Evolutionary conservation across 2,329 filamentous ascomycete genomes (phyloP).

Genomic region (Aspergillus pseudoterreus): DNA sequence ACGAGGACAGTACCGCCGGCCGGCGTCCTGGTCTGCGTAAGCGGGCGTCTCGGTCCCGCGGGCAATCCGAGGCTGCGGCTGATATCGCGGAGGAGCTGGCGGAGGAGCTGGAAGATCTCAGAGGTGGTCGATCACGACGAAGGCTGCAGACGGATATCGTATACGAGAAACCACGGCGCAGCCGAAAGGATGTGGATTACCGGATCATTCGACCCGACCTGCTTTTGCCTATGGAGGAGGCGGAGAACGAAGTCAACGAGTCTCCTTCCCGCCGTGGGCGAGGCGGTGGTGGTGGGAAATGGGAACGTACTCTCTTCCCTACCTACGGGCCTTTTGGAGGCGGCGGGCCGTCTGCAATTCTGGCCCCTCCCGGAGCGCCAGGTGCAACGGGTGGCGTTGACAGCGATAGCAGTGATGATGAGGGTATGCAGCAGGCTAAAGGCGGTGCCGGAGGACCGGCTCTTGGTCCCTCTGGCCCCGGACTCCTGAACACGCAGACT

Average conservation of each 20-base stretch:
- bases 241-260: constrained; percentile 63
- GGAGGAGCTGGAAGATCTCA: constrained; percentile 55
- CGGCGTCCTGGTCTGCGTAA: constrained; percentile 52
- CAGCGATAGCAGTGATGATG: constrained; percentile 96
- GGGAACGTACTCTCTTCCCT: constrained; percentile 81
- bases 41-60: constrained; percentile 46
- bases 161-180: constrained; percentile 49
- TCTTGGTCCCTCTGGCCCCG: constrained; percentile 49
- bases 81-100: constrained; percentile 55
- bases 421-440: constrained; percentile 63
- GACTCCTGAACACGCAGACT: constrained; percentile 54
- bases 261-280: constrained; percentile 67
- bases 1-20: constrained; percentile 45
- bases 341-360: constrained; percentile 66
- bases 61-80: constrained; percentile 43
- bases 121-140: constrained; percentile 42
- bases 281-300: constrained; percentile 55
- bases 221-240: constrained; percentile 68
- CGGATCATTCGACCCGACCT: constrained; percentile 75
- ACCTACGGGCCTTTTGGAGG: constrained; percentile 91
- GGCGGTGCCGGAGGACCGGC: constrained; percentile 63
- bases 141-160: constrained; percentile 32
- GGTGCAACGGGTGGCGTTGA: constrained; percentile 76
- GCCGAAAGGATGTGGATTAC: constrained; percentile 73
- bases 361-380: constrained; percentile 65